Conservation (phyloP, 257 asterid species). For the Solanum verrucosum region DNA sequence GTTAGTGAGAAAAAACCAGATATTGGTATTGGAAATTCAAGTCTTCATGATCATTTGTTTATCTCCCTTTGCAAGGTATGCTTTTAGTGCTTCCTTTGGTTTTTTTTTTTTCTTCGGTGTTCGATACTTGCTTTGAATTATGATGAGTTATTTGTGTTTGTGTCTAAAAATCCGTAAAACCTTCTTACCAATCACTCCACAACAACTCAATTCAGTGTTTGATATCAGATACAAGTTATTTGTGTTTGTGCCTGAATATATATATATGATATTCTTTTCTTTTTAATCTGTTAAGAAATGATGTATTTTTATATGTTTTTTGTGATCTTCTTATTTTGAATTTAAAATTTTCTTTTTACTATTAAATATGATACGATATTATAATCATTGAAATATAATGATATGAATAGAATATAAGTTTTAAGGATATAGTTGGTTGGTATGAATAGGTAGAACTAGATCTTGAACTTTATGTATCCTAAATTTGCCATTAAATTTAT, state of each 20-base stretch:
- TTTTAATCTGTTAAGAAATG: not conserved
- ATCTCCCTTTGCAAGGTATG: conserved; percentile 79
- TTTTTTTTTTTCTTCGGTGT: not conserved
- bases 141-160: no score
- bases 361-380: not conserved
- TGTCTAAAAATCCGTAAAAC: no score
- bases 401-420: not conserved
- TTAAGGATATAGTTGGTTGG: not conserved
- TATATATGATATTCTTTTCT: no score
- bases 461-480: not conserved
- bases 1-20: conserved; percentile 52
- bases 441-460: not conserved
- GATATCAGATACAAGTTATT: not conserved
- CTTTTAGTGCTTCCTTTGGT: not conserved
- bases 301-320: not conserved
- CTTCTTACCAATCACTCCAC: no score
- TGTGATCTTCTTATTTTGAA: rapidly evolving
- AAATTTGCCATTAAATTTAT: not conserved
- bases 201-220: not conserved
- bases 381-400: not conserved
- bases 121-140: not conserved
- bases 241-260: no score
- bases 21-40: conserved; percentile 56
- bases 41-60: conserved; percentile 39
- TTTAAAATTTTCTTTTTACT: not conserved